A percentile compares a stretch with the other conserved stretches of the same genome.
Evolutionary conservation across 805 yeast species (phyloP).

Genomic region (Wickerhamomyces chaumierensis): DNA sequence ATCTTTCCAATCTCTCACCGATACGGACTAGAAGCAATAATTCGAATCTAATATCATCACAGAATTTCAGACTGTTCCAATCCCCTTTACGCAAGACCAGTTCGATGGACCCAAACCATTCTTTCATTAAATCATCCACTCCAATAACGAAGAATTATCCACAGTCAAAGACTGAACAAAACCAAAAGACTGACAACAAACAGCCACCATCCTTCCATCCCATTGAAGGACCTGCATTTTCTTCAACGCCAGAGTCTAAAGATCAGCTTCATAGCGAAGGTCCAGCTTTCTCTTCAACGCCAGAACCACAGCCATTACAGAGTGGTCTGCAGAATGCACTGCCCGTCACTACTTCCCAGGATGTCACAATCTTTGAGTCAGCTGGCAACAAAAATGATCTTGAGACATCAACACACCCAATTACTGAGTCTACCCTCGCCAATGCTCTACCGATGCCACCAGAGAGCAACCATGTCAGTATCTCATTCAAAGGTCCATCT

Average conservation of each 20-base stretch:
- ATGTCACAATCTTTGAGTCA: too few relatives aligned
- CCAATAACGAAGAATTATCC: neutral
- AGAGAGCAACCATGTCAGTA: neutral
- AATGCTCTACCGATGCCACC: constrained; percentile 1
- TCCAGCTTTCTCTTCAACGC: too few relatives aligned
- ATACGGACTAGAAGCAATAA: constrained; percentile 6
- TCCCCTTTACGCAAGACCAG: neutral
- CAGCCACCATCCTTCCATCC: neutral
- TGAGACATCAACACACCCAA: neutral
- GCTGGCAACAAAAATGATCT: neutral
- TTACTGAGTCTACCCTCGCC: neutral
- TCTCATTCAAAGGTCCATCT: neutral
- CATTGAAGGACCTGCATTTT: too few relatives aligned
- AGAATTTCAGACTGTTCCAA: neutral
- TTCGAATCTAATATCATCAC: neutral
- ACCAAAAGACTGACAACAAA: constrained; percentile 2
- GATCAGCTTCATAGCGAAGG: too few relatives aligned
- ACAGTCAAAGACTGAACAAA: too few relatives aligned
- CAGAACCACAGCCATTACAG: too few relatives aligned
- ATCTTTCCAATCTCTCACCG: constrained; percentile 11
- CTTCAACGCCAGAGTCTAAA: too few relatives aligned
- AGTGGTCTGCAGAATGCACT: too few relatives aligned
- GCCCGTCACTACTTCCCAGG: too few relatives aligned
- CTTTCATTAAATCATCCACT: neutral
- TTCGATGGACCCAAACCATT: neutral